Evolutionary conservation across 2,329 filamentous ascomycete species (phyloP).

Genomic region (Aureobasidium lini): DNA sequence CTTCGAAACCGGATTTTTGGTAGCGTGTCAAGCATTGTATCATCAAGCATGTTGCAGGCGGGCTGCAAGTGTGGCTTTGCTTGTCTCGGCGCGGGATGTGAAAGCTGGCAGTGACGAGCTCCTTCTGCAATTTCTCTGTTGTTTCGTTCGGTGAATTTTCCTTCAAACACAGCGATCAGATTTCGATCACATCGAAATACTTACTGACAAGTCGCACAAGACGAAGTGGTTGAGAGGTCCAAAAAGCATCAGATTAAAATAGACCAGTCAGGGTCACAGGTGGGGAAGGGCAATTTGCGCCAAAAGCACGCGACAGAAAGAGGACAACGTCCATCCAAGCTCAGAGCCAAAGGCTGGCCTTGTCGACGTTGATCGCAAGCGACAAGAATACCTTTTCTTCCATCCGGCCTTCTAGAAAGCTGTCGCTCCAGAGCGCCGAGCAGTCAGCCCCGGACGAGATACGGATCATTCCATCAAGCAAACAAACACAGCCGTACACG

Average conservation of each 20-base stretch:
- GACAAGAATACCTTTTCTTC: not conserved
- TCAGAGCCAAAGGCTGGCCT: not conserved
- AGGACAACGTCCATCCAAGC: slow-evolving; percentile 2
- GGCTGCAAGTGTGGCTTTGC: not conserved
- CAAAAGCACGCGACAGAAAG: slow-evolving; percentile 3
- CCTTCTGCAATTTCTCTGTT: not conserved
- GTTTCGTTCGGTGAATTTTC: not conserved
- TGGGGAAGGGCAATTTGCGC: not conserved
- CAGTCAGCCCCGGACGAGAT: not conserved
- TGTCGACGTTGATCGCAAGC: not conserved
- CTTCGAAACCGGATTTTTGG: not conserved
- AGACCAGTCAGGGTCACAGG: not conserved
- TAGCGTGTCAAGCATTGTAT: not conserved
- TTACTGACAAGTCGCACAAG: not conserved
- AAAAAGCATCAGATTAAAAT: not conserved
- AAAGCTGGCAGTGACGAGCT: not conserved
- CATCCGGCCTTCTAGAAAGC: not conserved
- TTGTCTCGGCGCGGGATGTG: slow-evolving; percentile 4
- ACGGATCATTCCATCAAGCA: not conserved
- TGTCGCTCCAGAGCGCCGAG: not conserved
- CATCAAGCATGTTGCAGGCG: not conserved
- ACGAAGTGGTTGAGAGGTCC: not conserved
- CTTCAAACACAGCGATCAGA: not conserved
- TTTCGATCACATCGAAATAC: not conserved
- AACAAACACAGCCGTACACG: too few species aligned